Percentiles rank a stretch among this genome's conserved stretches.
Evolutionary conservation across 768 basidiomycete genomes (phyloP).

Genomic region (Boletus eberwhitei): DNA sequence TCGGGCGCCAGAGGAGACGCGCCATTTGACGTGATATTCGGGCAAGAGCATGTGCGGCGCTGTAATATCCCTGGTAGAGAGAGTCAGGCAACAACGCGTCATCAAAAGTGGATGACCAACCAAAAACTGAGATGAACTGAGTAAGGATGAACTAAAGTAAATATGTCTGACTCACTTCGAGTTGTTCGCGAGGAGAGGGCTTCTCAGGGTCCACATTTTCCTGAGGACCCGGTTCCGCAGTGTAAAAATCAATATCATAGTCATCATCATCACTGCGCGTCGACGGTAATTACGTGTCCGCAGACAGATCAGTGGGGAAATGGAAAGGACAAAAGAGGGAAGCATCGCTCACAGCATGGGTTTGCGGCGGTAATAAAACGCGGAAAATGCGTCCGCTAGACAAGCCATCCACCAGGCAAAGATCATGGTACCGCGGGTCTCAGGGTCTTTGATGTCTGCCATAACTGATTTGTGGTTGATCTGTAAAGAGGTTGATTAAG

Average conservation of each 20-base stretch:
- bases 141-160: not conserved
- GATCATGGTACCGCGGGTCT: conserved; percentile 79
- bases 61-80: conserved; percentile 68
- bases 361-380: conserved; percentile 82
- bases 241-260: conserved; percentile 88
- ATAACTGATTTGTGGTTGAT: conserved; percentile 84
- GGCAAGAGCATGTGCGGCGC: conserved; percentile 79
- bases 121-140: conserved; percentile 50
- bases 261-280: conserved; percentile 69
- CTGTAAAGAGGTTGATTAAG: conserved; percentile 35
- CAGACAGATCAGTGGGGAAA: conserved; percentile 8
- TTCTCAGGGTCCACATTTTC: conserved; percentile 48
- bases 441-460: conserved; percentile 67
- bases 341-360: conserved; percentile 56
- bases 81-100: conserved; percentile 7
- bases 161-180: conserved; percentile 53
- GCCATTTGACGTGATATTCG: conserved; percentile 81
- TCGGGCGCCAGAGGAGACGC: conserved; percentile 75
- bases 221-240: conserved; percentile 55
- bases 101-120: conserved; percentile 40
- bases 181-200: conserved; percentile 72
- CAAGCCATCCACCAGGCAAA: conserved; percentile 96
- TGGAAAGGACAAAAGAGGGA: not conserved
- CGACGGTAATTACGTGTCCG: conserved; percentile 21
- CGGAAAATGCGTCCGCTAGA: conserved; percentile 77